Evolutionary conservation across 1,284 basidiomycete species (phyloP).

Genomic region (Ustilago lituana): DNA sequence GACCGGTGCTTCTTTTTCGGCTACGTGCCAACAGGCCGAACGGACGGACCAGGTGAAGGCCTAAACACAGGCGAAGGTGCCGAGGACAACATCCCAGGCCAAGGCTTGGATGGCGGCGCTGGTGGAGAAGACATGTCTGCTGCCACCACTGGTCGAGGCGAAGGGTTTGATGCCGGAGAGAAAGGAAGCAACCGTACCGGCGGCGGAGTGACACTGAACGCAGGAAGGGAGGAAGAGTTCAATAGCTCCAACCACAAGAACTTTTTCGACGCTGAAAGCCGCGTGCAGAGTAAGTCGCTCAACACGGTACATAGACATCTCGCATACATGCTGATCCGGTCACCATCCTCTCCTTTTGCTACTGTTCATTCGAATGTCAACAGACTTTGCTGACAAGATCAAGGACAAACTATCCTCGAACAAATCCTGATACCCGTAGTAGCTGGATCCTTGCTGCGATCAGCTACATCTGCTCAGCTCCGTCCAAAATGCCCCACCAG

Average conservation of each 20-base stretch:
- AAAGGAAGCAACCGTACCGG: constrained; percentile 14
- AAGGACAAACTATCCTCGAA: neutral
- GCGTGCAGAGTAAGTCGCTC: constrained; percentile 4
- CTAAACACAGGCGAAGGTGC: constrained; percentile 9
- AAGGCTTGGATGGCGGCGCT: constrained; percentile 12
- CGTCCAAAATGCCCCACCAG: too few relatives aligned
- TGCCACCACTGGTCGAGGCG: constrained; percentile 9
- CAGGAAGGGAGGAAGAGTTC: constrained; percentile 20
- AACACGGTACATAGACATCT: too few relatives aligned
- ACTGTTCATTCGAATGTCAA: too few relatives aligned
- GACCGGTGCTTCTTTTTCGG: too few relatives aligned
- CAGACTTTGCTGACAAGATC: constrained; percentile 5
- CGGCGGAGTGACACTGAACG: constrained; percentile 16
- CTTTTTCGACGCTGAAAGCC: constrained; percentile 17
- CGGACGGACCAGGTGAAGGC: constrained; percentile 12
- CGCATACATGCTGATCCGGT: too few relatives aligned
- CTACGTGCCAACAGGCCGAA: constrained; percentile 18
- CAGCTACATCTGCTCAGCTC: too few relatives aligned
- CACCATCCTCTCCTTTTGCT: too few relatives aligned
- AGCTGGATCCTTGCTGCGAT: too few relatives aligned
- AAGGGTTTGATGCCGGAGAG: constrained; percentile 18
- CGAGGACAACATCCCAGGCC: constrained; percentile 14
- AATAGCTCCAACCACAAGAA: constrained; percentile 8
- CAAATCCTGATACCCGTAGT: neutral
- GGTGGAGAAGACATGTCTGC: constrained; percentile 15